Conservation (phyloP, 176 grass and related monocot genomes). For the Puccinellia tenuiflora region DNA sequence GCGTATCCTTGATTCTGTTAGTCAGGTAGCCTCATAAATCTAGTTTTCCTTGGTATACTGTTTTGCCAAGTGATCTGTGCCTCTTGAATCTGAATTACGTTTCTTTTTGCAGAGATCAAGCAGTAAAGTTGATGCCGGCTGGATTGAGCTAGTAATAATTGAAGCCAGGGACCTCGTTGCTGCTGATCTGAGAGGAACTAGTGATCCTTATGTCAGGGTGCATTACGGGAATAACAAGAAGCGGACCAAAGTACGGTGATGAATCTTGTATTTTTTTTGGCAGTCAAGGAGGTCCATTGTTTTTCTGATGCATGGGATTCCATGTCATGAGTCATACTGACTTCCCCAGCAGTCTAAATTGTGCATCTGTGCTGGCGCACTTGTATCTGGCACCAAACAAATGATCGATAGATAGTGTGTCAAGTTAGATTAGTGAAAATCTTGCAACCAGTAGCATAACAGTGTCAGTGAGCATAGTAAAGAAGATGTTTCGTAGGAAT, state of each 20-base stretch:
- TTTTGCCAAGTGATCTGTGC: conserved; percentile 8
- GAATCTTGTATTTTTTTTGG: background rate
- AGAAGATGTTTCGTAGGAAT: background rate
- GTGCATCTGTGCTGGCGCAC: background rate
- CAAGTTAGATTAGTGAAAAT: background rate
- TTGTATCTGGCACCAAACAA: background rate
- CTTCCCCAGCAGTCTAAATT: too few species aligned
- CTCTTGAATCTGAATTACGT: background rate
- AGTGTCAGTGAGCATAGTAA: background rate
- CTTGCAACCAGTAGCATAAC: background rate
- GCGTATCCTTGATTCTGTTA: background rate
- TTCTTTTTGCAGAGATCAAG: conserved; percentile 48
- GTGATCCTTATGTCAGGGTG: conserved; percentile 89
- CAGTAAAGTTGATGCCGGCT: conserved; percentile 44
- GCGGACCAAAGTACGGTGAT: conserved; percentile 66
- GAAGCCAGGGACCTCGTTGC: conserved; percentile 90
- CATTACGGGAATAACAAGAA: conserved; percentile 88
- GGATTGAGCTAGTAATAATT: conserved; percentile 77
- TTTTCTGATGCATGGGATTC: background rate
- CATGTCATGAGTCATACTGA: too few species aligned
- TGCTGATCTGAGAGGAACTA: conserved; percentile 96
- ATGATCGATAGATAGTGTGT: background rate
- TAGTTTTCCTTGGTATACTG: background rate
- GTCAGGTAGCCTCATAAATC: background rate
- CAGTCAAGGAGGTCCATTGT: background rate